Base-by-base conservation (phyloP, 768 basidiomycete genomes). In the Termitomyces eurrhizus region DNA sequence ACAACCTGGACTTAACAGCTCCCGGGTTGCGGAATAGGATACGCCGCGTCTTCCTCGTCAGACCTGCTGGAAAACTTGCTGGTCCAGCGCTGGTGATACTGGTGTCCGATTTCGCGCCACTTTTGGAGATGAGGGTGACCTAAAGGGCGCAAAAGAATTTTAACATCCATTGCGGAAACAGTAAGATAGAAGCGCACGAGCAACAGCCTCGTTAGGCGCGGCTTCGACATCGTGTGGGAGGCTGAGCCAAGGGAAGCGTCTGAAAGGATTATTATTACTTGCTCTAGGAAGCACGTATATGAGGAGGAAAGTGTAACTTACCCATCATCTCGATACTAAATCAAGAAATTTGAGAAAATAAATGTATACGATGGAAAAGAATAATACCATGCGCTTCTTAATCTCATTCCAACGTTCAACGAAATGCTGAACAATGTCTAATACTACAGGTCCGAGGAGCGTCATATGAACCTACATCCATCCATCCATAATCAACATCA, bases 351-450 rank as follows among this genome's bases (percentile, higher is more conserved):
- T 36, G 16, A 16, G 21, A 5, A n/a, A 48, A 32, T 9, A 33
- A 55, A 57, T 52, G 46, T 13, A 32, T 14, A 12, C 14, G 8
- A 41, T 32, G 3, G 36, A 16, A n/a, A 36, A 26, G 29, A 42
- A 16, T 41, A 72, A 48, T 66, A 86, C 89, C 74, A 80, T 95
- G 67, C 90, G 83, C 67, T 85, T 87, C 81, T 93, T 93, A 64
- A 96, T 75, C 67, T 93, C 91, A 67, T 95, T 94, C 92, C 92
- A 94, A n/a, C 93, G 80, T 72, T 98, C 96, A 12, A 89, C 77
- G 62, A 96, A 99, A 76, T 98, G 95, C 72, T 97, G 95, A 4
- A 52, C 84, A 21, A 98, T 83, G 68, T 99, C 97, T 58, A 98
- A 79, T 5, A 97, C 95, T 16, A 83, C 86, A 2, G 92, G 83